Conservation (phyloP, 176 grass and related monocot species). For the Aechmea fasciata region DNA sequence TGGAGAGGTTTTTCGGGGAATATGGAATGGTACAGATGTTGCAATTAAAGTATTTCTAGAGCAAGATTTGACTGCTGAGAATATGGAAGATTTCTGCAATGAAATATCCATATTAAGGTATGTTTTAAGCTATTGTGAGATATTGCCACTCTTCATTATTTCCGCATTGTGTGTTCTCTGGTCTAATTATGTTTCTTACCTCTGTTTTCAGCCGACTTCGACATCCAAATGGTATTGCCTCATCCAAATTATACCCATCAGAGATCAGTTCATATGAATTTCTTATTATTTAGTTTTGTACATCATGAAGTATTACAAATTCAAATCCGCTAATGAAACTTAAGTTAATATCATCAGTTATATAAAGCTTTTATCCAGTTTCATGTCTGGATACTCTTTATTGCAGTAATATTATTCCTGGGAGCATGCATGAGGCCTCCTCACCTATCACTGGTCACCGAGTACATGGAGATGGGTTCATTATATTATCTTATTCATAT, state of each 20-base stretch:
- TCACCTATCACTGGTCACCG: constrained; percentile 82
- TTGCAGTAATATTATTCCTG: constrained; percentile 94
- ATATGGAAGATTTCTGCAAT: constrained; percentile 99
- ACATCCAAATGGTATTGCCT: constrained; percentile 84
- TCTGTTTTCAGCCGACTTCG: constrained; percentile 79
- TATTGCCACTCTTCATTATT: constrained; percentile 11
- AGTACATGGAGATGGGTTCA: constrained; percentile 97
- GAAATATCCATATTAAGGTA: constrained; percentile 97
- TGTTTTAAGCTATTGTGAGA: constrained; percentile 13
- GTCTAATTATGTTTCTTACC: constrained; percentile 21
- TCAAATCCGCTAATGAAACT: neutral
- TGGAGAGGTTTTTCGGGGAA: constrained; percentile 91
- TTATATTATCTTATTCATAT: constrained; percentile 96
- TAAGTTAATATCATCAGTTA: neutral
- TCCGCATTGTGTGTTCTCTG: constrained; percentile 6
- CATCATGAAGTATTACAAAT: constrained; percentile 6
- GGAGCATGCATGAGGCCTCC: constrained; percentile 98
- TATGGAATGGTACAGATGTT: constrained; percentile 97
- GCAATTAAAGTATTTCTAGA: constrained; percentile 98
- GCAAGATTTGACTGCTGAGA: constrained; percentile 97
- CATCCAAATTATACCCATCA: neutral
- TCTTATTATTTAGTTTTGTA: neutral
- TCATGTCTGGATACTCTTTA: constrained; percentile 5
- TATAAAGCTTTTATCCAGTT: neutral
- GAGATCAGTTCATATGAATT: neutral